phyloP scores from a whole-genome alignment of 106 monocot species.

The Apostasia shenzhenica region DNA sequence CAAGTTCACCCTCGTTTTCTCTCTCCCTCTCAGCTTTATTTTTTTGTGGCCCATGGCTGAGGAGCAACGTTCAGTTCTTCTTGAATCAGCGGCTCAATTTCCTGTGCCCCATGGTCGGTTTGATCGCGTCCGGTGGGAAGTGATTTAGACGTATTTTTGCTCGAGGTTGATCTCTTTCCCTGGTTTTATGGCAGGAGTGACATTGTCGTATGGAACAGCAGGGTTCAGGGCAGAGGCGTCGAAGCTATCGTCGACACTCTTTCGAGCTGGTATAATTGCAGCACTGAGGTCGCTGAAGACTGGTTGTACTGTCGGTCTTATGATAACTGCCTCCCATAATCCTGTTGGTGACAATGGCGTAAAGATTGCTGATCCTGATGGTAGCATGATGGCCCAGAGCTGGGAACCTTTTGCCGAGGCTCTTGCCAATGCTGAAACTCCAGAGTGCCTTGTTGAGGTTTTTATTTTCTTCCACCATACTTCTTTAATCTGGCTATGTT shows the following conservation, averaged over 20 bases:
- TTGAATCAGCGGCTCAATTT: constrained; percentile 2
- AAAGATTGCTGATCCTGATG: constrained; percentile 85
- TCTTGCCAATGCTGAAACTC: constrained; percentile 58
- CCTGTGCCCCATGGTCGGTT: constrained; percentile 5
- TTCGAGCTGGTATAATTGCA: constrained; percentile 67
- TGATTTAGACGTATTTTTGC: neutral
- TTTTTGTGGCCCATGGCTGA: neutral
- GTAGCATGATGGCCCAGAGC: constrained; percentile 73
- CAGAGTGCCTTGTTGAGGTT: constrained; percentile 54
- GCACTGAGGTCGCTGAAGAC: constrained; percentile 73
- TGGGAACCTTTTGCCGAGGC: constrained; percentile 95
- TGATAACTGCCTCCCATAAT: constrained; percentile 97
- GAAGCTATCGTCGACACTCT: constrained; percentile 64
- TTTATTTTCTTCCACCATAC: constrained; percentile 1
- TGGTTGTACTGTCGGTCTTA: constrained; percentile 47
- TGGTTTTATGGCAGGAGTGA: constrained; percentile 24
- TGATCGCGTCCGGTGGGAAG: neutral
- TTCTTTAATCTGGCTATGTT: neutral
- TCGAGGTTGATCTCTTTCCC: neutral
- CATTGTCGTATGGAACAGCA: constrained; percentile 82
- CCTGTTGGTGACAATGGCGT: constrained; percentile 73
- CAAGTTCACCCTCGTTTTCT: neutral
- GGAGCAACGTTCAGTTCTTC: constrained; percentile 3
- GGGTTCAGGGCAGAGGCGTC: constrained; percentile 68
- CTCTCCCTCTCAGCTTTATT: too few relatives aligned